Evolutionary conservation across 306 rosid genomes (phyloP), one percentile per base, ranked within the genome.

Genomic region (Prunus dulcis): DNA sequence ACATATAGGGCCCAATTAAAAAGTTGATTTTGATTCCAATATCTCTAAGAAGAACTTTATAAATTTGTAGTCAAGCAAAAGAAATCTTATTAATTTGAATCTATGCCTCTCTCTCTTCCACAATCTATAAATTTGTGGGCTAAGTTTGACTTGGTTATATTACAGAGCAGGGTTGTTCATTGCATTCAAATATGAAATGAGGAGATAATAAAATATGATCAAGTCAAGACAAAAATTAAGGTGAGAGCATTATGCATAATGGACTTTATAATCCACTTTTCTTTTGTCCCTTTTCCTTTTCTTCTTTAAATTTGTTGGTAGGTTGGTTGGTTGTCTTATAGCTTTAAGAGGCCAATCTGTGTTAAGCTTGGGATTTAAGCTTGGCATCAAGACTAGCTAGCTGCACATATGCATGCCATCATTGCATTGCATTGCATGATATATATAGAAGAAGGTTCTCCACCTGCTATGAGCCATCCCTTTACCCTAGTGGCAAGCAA

Each of bases 401-500:
- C 71, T 70, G 78, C 55, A 41, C 38, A 69, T 78, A 46, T 61
- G 77, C 69, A 73, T 73, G 63, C 78, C 79, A 81, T 88, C 79
- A 38, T 38, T 38, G 43, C 79, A 38, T 38, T 38, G 43, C 79
- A 83, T 70, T 76, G 82, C 53, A 13, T 63, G 67, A 63, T 63
- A 30, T 6, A 61, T 45, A 7, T 38, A 38, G 43, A 38, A 38
- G 77, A 81, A 51, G 82, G 80, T 82, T 83, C 88, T 78, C 74
- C 82, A 75, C 86, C 80, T 73, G 77, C 84, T 46, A 49, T 22
- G 32, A 76, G 74, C 82, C 82, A 71, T 53, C 75, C 82, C 84
- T 85, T 83, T 86, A 78, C 91, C 72, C 73, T 20, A 83, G 88
- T 83, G 87, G 83, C 88, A 87, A 87, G 89, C 87, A 87, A 82